Base-by-base conservation (phyloP, 768 basidiomycete species). In the Inosperma sp. region DNA sequence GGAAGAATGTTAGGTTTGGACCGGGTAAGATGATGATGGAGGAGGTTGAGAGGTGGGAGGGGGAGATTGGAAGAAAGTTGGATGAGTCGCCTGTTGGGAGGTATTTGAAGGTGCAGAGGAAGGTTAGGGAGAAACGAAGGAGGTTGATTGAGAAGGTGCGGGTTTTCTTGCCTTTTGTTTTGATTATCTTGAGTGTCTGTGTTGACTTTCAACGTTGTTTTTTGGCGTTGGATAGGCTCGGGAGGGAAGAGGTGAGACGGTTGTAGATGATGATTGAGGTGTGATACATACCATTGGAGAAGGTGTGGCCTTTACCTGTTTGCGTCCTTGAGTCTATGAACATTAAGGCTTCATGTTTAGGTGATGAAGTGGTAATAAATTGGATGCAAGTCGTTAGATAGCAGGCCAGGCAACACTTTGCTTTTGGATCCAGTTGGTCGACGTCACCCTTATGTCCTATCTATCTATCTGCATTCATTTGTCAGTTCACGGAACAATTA, bases 71-170 rank as follows among this genome's bases (percentile, higher is more conserved):
- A 52, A 63, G 72, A 7, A 79, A 78, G 54, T 62, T 84, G 12
- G 50, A 79, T 12, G 82, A 84, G 17, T 81, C 85, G 3, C 94
- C 95, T 6, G 69, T 98, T 40, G 83, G 81, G 47, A 87, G 83
- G 65, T 93, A 88, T 68, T 74, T 90, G 62, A 84, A 84, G 64
- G 77, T 93, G 45, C 84, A 86, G 68, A 77, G 77, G 59, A 96
- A 93, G 75, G 75, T 81, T 16, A 74, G 93, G 65, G 88, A 88
- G 59, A 87, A 84, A 66, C 76, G 81, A 50, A 76, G 76, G 58
- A 77, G 78, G 57, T 65, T 91, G 37, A 68, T 88, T 37, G 84
- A 88, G 63, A 92, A 91, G 84, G 88, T 85, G 54, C 22, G 64
- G 48, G 5, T 42, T 41, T 43, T 44, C 31, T 19, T 40, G 39